Percentiles rank a stretch among this genome's conserved stretches.
phyloP scores from a whole-genome alignment of 2,329 filamentous ascomycete species.

The Penicillium decumbens region DNA sequence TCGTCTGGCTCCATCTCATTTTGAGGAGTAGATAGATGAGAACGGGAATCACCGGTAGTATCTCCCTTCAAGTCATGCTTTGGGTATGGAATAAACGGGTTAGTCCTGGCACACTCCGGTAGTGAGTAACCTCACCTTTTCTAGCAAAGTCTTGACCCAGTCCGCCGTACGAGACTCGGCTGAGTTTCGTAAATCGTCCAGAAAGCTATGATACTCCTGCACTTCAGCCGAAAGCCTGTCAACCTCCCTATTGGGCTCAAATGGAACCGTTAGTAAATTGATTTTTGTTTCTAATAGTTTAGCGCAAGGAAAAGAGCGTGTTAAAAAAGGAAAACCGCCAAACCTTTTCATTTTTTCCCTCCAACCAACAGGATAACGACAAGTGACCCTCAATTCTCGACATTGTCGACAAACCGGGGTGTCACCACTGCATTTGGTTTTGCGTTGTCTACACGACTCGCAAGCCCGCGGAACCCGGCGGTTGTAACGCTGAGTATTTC shows the following conservation, averaged over 20 bases:
- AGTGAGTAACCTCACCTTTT: conserved; percentile 30
- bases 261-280: conserved; percentile 12
- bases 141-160: conserved; percentile 34
- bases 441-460: conserved; percentile 38
- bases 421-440: conserved; percentile 41
- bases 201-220: conserved; percentile 38
- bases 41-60: conserved; percentile 18
- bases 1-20: conserved; percentile 29
- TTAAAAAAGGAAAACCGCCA: conserved; percentile 1
- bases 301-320: not conserved
- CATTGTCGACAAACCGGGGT: conserved; percentile 34
- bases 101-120: not conserved
- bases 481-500: conserved; percentile 19
- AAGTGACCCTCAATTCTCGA: conserved; percentile 30
- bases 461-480: conserved; percentile 30
- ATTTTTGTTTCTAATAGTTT: not conserved
- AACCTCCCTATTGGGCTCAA: conserved; percentile 27
- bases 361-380: conserved; percentile 37
- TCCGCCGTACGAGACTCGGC: conserved; percentile 35
- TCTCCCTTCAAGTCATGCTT: conserved; percentile 25
- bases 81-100: not conserved
- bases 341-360: conserved; percentile 37
- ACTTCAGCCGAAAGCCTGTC: conserved; percentile 30
- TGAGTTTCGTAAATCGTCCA: conserved; percentile 32
- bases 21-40: conserved; percentile 27